Percentiles rank a stretch among this genome's conserved stretches.
These are phyloP conservation scores for Pisolithus tinctorius DNA, from an alignment of 768 basidiomycete species.

Conservation along the genomic window DNA sequence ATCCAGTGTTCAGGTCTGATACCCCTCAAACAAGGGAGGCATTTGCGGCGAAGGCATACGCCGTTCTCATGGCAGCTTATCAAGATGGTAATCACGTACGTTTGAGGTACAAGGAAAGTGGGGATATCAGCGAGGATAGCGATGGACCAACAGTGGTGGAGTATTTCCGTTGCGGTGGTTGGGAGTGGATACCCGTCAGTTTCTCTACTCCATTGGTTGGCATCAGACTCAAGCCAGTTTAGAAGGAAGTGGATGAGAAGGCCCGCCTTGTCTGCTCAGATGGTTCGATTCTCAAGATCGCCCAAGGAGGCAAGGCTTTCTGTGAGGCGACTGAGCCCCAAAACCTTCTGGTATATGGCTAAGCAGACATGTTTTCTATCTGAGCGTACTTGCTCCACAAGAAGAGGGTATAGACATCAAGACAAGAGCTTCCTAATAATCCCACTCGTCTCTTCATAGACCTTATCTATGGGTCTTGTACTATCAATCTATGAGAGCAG, in stretches of 20 bases:
- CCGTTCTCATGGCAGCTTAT: conserved; percentile 65
- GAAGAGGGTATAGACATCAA: conserved; percentile 5
- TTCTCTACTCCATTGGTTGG: background rate
- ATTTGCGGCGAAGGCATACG: conserved; percentile 50
- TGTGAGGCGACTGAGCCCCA: conserved; percentile 35
- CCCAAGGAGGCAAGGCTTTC: conserved; percentile 49
- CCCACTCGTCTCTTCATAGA: conserved; percentile 52
- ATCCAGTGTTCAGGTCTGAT: conserved; percentile 41
- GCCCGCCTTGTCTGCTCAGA: conserved; percentile 79
- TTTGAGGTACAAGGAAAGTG: conserved; percentile 45
- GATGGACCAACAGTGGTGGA: conserved; percentile 60
- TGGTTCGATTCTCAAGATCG: conserved; percentile 62
- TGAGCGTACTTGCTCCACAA: background rate
- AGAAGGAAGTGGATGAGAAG: conserved; percentile 53
- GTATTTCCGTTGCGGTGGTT: conserved; percentile 69
- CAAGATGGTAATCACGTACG: conserved; percentile 65
- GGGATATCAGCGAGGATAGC: conserved; percentile 34
- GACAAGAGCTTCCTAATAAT: conserved; percentile 47
- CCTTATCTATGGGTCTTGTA: conserved; percentile 60
- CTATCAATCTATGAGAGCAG: conserved; percentile 52
- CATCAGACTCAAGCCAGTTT: conserved; percentile 5
- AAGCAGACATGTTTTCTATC: conserved; percentile 6
- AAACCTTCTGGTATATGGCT: conserved; percentile 45
- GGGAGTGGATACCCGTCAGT: conserved; percentile 84
- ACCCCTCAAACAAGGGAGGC: conserved; percentile 34